A percentile compares a stretch with the other conserved stretches of the same genome.
These are phyloP conservation scores for Amanita molliuscula DNA, from an alignment of 768 basidiomycete genomes.

Conservation along the genomic window DNA sequence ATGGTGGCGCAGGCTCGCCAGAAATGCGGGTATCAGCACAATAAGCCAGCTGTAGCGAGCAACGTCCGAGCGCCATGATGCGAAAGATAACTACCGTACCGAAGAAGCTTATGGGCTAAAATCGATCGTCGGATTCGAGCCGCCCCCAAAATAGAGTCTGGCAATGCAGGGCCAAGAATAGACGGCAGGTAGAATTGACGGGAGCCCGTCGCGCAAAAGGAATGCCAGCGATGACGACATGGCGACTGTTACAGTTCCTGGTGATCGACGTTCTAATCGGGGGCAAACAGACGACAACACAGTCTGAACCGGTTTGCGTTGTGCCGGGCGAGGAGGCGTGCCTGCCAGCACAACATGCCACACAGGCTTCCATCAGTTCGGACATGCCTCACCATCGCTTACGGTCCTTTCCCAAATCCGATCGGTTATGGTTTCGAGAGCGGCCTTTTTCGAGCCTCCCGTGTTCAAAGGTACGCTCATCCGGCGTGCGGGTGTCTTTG, in stretches of 20 bases:
- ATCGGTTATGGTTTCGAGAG: not conserved
- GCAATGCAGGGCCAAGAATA: no score
- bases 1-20: no score
- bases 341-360: not conserved
- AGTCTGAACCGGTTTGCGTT: not conserved
- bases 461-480: slow-evolving; percentile 12
- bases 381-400: not conserved
- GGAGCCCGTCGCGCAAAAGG: no score
- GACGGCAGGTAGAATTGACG: no score
- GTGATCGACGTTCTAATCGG: no score
- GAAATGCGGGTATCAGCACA: no score
- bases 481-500: no score
- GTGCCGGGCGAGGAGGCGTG: not conserved
- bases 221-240: no score
- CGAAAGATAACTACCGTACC: not conserved
- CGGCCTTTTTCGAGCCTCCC: not conserved
- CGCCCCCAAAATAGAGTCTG: no score
- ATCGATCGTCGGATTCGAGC: not conserved
- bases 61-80: no score
- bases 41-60: no score
- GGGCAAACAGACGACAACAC: not conserved
- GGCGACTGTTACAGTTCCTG: no score
- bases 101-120: not conserved
- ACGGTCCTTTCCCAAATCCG: not conserved
- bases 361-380: not conserved